phyloP scores from a whole-genome alignment of 2,329 filamentous ascomycete species.

The Alternaria sp. region DNA sequence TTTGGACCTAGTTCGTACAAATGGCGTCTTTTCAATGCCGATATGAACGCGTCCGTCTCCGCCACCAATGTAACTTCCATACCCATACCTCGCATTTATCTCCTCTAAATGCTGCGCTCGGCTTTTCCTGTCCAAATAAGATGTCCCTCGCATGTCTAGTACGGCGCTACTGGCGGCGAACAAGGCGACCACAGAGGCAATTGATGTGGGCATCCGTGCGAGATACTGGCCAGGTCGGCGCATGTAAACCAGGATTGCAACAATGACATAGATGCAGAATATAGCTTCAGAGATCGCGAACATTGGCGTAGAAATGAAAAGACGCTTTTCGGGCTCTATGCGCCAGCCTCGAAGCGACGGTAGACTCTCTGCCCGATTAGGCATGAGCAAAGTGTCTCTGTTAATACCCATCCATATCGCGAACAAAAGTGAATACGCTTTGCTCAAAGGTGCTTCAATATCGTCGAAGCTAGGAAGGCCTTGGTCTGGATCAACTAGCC shows the following conservation, averaged over 20 bases:
- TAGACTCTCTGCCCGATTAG: not conserved
- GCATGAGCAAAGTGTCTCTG: constrained; percentile 46
- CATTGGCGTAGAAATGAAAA: constrained; percentile 58
- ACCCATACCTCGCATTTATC: constrained; percentile 50
- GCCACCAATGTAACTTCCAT: constrained; percentile 59
- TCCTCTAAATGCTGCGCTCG: constrained; percentile 21
- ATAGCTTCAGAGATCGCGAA: constrained; percentile 56
- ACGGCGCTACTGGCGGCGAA: constrained; percentile 57
- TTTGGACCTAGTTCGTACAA: constrained; percentile 30
- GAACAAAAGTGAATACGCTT: constrained; percentile 50
- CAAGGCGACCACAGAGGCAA: constrained; percentile 57
- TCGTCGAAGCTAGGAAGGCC: constrained; percentile 42
- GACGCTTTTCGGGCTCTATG: constrained; percentile 43
- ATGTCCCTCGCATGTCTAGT: constrained; percentile 40
- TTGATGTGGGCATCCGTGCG: constrained; percentile 58
- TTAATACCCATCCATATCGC: constrained; percentile 55
- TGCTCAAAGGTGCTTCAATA: constrained; percentile 25
- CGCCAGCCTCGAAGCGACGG: constrained; percentile 15
- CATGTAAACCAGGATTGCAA: constrained; percentile 54
- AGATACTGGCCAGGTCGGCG: constrained; percentile 53
- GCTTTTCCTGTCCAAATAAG: constrained; percentile 21
- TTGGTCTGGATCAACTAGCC: constrained; percentile 45
- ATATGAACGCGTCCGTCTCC: constrained; percentile 56
- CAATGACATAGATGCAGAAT: constrained; percentile 52
- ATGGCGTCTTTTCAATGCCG: constrained; percentile 60